Evolutionary conservation across 2,329 filamentous ascomycete species (phyloP), one percentile per base, ranked within the genome.

Genomic region (Conoideocrella luteorostrata): DNA sequence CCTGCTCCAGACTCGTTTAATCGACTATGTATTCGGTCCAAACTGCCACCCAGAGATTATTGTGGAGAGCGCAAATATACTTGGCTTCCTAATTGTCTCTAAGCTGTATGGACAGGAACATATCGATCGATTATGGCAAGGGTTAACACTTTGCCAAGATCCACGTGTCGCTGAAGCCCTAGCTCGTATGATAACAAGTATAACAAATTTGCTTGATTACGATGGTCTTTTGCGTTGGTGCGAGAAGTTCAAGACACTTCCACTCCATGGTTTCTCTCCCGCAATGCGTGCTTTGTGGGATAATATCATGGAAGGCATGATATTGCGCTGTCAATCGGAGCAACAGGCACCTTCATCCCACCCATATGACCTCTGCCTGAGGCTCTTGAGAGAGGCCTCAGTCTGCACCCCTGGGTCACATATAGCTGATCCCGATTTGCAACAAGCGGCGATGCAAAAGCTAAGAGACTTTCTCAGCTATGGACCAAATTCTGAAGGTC

Each of bases 1-100:
- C 50, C 69, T 97, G 26, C 71, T 84, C 13, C 67, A 74, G 6
- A 83, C 84, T 30, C 80, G 82, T 42, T 70, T 97, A 21, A 78
- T 95, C 20, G 80, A 89, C 47, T 97, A 96, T 62, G 81, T 98
- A 36, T 77, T 96, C 41, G 88, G 91, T 2, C 82, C 91, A 12
- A 89, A 89, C 44, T 96, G 91, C 24, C 93, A 97, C 57, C 88
- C 90, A 1, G 89, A 95, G 57, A 80, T 97, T 42, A 93, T 94
- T 17, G 74, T 77, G 28, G 81, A 89, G 52, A 87, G 87, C 56
- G 75, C 77, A 32, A 95, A 95, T 50, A 86, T 97, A 42, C 72
- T 96, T 38, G 87, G 87, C 1, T 97, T 97, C 56, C 71, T 97
- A 41, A 77, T 88, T 18, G 85, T 93, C 12, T 93, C 87, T 0